Evolutionary conservation across 768 basidiomycete genomes (phyloP), one percentile per base, ranked within the genome.

Genomic region (Russula lepida): DNA sequence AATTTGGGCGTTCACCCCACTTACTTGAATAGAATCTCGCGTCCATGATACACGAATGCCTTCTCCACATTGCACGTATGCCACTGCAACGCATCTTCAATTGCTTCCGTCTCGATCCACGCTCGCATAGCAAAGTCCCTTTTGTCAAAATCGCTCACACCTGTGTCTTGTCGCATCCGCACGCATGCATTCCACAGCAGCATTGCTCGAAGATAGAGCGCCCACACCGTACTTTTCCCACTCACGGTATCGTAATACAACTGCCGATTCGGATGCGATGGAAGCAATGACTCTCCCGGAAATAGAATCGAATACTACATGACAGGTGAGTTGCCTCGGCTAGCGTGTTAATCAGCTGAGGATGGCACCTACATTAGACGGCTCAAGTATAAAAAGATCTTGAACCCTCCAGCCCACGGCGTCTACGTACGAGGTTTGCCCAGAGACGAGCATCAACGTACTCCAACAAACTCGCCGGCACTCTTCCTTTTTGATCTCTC

Each of bases 1-100:
- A 44, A 44, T 11, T 27, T 37, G 35, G 35, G 35, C 35, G 1
- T 27, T 73, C 86, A 71, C 13, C 35, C 0, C 13, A 37, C 35
- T 37, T 69, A 88, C 88, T 88, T 88, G 76, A 88, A 89, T 28
- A 90, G 75, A 66, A 81, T 86, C 66, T 89, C 89, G 52, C 86
- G 77, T 43, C 84, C 87, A 54, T 84, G 81, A 68, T 80, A 89
- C 25, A 90, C 74, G 66, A 81, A 88, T 11, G 84, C 78, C 63
- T 82, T 75, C 71, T 89, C 88, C 46, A 88, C 76, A 13, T 73
- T 75, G 69, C 89, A 91, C 0, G 80, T 82, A 67, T 90, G 88
- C 21, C 71, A 72, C 66, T 85, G 77, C 59, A 89, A 70, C 25
- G 82, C 80, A 32, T 75, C 71, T 68, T 90, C 88, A 30, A 90